These are phyloP conservation scores for Cerioporus squamosus DNA, from an alignment of 1,284 basidiomycete genomes.

Conservation along the genomic window DNA sequence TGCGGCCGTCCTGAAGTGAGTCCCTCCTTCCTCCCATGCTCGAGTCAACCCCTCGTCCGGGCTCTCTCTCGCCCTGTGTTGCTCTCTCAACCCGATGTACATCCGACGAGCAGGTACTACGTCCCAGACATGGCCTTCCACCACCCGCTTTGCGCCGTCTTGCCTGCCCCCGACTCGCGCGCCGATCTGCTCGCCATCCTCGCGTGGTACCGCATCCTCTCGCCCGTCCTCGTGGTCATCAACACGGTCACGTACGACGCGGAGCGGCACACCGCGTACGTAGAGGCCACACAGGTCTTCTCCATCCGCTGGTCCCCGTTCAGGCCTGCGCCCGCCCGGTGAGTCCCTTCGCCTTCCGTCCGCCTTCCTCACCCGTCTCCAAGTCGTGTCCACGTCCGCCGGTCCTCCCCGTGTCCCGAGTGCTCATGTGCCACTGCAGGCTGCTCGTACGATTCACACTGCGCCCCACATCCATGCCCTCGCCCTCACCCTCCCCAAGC, in stretches of 20 bases:
- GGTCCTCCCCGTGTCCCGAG: no score
- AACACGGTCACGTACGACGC: conserved; percentile 51
- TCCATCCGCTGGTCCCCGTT: conserved; percentile 54
- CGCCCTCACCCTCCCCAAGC: no score
- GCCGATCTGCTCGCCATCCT: conserved; percentile 49
- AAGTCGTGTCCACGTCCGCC: no score
- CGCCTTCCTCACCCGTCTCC: no score
- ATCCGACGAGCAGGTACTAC: conserved; percentile 53
- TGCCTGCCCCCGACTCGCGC: conserved; percentile 48
- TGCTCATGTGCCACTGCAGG: no score
- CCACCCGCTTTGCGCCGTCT: conserved; percentile 56
- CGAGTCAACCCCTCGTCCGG: no score
- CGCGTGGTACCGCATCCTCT: conserved; percentile 67
- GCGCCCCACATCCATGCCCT: conserved; percentile 30
- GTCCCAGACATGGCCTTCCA: conserved; percentile 54
- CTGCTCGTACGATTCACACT: conserved; percentile 24
- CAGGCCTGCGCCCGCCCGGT: conserved; percentile 50
- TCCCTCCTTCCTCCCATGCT: background rate
- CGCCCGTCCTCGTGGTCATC: conserved; percentile 50
- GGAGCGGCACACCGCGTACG: conserved; percentile 40
- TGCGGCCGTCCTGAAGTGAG: conserved; percentile 42
- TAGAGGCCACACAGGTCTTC: conserved; percentile 57
- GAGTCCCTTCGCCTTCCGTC: conserved; percentile 12
- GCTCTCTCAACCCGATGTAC: no score
- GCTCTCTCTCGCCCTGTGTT: no score